A percentile compares a stretch with the other conserved stretches of the same genome.
Conservation (phyloP, 2,329 filamentous ascomycete species). For the Fusarium sp. region DNA sequence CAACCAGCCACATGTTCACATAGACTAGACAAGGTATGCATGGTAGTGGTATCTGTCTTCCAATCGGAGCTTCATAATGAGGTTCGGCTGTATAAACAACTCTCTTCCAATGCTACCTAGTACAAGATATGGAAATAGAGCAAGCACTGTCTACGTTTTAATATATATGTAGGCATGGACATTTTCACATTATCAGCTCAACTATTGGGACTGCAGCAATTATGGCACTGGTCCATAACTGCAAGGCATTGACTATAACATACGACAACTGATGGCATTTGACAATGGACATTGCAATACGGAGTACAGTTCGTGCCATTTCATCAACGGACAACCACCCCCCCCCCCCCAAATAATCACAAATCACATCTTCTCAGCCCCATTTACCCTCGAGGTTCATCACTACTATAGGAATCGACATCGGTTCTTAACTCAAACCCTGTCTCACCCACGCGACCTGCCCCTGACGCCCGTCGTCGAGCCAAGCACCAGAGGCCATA, state of each 20-base stretch:
- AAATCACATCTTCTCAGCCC: slow-evolving; percentile 1
- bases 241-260: not conserved
- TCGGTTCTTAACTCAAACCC: slow-evolving; percentile 23
- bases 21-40: not conserved
- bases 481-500: slow-evolving; percentile 27
- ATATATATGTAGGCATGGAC: not conserved
- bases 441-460: slow-evolving; percentile 38
- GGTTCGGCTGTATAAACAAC: not conserved
- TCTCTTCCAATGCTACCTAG: not conserved
- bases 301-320: not conserved
- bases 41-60: not conserved
- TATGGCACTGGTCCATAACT: not conserved
- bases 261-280: not conserved
- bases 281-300: not conserved
- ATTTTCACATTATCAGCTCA: not conserved
- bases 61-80: too few relatives aligned
- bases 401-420: not conserved
- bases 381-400: not conserved
- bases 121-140: not conserved
- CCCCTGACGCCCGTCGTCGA: slow-evolving; percentile 37
- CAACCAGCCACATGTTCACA: not conserved
- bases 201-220: too few relatives aligned
- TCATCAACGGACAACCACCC: not conserved
- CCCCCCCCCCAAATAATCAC: not conserved
- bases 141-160: not conserved